Evolutionary conservation across 148 eudicot genomes (phyloP).

Genomic region (Oxyria digyna): DNA sequence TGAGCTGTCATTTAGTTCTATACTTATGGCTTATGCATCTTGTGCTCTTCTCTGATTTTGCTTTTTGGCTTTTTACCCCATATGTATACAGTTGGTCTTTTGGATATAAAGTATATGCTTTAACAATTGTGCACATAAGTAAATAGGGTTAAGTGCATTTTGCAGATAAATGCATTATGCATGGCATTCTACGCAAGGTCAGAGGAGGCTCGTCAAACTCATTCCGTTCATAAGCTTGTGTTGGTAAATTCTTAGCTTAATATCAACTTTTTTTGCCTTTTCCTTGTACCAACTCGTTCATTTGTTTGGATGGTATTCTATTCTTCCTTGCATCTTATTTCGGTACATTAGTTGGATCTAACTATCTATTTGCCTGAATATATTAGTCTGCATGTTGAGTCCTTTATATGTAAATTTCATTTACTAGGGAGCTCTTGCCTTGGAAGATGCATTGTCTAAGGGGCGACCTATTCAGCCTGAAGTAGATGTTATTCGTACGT

Average conservation of each 20-base stretch:
- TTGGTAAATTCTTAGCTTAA: conserved; percentile 35
- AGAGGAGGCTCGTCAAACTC: conserved; percentile 95
- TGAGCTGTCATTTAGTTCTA: background rate
- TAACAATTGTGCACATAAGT: background rate
- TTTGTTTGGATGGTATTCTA: background rate
- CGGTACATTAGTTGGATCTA: background rate
- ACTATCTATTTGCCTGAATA: background rate
- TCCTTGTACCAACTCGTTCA: background rate
- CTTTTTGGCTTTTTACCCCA: background rate
- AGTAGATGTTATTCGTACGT: conserved; percentile 40
- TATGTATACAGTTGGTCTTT: background rate
- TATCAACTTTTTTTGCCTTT: background rate
- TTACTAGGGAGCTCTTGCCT: conserved; percentile 74
- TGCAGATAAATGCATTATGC: conserved; percentile 91
- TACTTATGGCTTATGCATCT: background rate
- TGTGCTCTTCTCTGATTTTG: background rate
- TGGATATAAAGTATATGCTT: background rate
- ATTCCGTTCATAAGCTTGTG: conserved; percentile 87
- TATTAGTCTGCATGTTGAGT: background rate
- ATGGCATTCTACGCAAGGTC: conserved; percentile 97
- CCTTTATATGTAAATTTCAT: background rate
- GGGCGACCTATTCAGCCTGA: conserved; percentile 82
- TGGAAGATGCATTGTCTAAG: conserved; percentile 86
- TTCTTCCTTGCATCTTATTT: background rate
- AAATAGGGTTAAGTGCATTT: conserved; percentile 12